These are phyloP conservation scores for Aphanomyces invadans DNA, from an alignment of 352 stramenopile species.

Conservation along the genomic window DNA sequence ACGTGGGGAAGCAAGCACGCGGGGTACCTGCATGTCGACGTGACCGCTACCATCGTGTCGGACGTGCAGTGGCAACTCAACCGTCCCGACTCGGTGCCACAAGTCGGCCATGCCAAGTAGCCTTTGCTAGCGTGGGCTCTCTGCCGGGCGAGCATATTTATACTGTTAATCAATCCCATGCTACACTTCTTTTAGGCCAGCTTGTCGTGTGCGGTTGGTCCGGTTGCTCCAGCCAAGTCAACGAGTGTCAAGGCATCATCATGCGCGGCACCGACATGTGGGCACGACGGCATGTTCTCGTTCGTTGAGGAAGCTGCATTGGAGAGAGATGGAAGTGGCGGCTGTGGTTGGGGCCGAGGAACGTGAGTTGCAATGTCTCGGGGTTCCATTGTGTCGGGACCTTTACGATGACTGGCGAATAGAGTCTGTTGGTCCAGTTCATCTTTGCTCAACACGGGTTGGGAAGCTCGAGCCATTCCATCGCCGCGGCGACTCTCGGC, in stretches of 20 bases:
- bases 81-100: no score
- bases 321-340: not conserved
- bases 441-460: no score
- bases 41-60: constrained; percentile 24
- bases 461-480: not conserved
- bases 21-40: constrained; percentile 46
- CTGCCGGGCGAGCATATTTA: no score
- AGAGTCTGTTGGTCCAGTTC: not conserved
- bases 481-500: constrained; percentile 28
- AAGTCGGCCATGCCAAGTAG: no score
- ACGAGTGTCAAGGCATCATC: not conserved
- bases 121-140: no score
- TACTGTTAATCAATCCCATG: constrained; percentile 3
- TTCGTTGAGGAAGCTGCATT: not conserved
- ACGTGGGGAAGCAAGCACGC: constrained; percentile 70
- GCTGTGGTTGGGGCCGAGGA: not conserved
- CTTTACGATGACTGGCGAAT: not conserved
- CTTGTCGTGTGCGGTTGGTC: no score
- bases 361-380: not conserved
- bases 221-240: not conserved
- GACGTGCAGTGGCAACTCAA: not conserved
- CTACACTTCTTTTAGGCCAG: not conserved
- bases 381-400: not conserved
- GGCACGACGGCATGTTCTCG: no score
- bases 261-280: no score